These are phyloP conservation scores for Suillus americanus DNA, from an alignment of 768 basidiomycete species.

Conservation along the genomic window DNA sequence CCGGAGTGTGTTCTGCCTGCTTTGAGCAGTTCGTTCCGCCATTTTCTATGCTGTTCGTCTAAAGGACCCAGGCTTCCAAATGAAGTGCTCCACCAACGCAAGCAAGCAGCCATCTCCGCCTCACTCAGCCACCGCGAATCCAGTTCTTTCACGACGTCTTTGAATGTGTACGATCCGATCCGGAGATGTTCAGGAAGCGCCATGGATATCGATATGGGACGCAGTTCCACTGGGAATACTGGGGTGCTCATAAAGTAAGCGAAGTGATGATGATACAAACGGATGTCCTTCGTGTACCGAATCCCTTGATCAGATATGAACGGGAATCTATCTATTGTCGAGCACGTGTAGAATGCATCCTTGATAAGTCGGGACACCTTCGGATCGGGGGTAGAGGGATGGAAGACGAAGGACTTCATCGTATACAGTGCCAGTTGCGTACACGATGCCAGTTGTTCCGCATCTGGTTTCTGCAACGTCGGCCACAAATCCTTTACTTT, in stretches of 20 bases:
- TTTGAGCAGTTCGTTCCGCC: neutral
- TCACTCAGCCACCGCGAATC: constrained; percentile 60
- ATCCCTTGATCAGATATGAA: constrained; percentile 80
- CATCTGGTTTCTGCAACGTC: neutral
- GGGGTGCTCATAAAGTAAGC: constrained; percentile 71
- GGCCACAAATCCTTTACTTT: constrained; percentile 42
- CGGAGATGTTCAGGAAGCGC: constrained; percentile 62
- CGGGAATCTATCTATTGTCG: constrained; percentile 50
- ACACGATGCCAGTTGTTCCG: constrained; percentile 27
- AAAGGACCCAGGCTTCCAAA: neutral
- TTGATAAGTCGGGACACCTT: constrained; percentile 72
- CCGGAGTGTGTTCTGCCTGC: neutral
- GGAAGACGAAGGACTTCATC: constrained; percentile 85
- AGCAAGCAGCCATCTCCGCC: constrained; percentile 71
- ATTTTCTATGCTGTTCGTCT: neutral
- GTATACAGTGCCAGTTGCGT: constrained; percentile 55
- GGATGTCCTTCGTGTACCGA: constrained; percentile 59
- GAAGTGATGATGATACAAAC: constrained; percentile 67
- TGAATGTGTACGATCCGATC: constrained; percentile 68
- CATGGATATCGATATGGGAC: constrained; percentile 43
- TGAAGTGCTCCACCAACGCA: constrained; percentile 76
- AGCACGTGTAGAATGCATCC: constrained; percentile 72
- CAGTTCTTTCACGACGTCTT: constrained; percentile 78
- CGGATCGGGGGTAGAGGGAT: constrained; percentile 76
- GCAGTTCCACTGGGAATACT: constrained; percentile 38